Conservation (phyloP, 2,329 filamentous ascomycete genomes). For the Colletotrichum ledebouriae region DNA sequence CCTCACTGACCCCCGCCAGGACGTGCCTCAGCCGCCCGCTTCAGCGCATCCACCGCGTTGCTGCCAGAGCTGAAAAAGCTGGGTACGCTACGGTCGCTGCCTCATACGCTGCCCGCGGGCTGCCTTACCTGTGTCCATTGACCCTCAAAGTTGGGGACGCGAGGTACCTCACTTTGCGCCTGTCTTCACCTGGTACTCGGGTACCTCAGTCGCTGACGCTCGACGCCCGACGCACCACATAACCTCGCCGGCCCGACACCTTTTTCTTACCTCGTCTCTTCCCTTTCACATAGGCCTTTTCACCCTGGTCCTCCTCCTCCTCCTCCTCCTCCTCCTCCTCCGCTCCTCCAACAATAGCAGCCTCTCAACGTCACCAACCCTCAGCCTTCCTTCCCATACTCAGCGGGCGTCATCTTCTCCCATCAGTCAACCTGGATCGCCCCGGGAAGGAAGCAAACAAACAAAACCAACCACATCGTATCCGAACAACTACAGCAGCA, state of each 20-base stretch:
- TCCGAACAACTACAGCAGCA: slow-evolving; percentile 8
- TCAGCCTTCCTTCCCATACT: background rate
- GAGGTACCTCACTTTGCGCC: too few relatives aligned
- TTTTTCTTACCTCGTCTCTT: slow-evolving; percentile 2
- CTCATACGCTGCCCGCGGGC: too few relatives aligned
- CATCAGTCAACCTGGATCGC: slow-evolving; percentile 13
- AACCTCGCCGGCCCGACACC: slow-evolving; percentile 6
- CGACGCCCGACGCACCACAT: background rate
- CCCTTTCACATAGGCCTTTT: background rate
- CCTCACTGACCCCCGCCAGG: too few relatives aligned
- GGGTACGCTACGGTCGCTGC: too few relatives aligned
- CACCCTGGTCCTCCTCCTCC: background rate
- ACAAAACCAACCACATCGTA: background rate
- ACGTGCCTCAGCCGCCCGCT: too few relatives aligned
- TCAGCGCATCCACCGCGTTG: too few relatives aligned
- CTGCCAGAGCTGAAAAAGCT: background rate
- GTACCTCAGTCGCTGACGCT: background rate
- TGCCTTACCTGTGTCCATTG: too few relatives aligned
- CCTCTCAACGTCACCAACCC: background rate
- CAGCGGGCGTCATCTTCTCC: background rate
- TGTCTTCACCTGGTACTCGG: background rate
- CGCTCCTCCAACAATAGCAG: background rate
- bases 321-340: background rate
- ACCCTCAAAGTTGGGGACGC: too few relatives aligned
- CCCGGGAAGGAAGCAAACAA: slow-evolving; percentile 5